phyloP scores from a whole-genome alignment of 192 early-diverging fungal species.

The Spinellus fusiger region DNA sequence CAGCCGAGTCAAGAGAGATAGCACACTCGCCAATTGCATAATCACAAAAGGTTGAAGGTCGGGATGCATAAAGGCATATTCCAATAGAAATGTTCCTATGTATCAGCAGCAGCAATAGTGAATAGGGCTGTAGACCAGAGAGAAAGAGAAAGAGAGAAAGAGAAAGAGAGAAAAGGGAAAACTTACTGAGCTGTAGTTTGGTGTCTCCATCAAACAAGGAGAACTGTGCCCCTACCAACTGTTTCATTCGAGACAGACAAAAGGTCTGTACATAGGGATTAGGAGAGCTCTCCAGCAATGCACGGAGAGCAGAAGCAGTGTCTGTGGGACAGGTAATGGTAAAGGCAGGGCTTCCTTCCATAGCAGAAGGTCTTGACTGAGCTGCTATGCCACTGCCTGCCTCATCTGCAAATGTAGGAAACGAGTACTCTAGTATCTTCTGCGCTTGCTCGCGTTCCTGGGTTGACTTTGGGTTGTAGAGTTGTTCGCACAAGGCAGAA shows the following conservation, averaged over 20 bases:
- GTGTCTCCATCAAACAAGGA: constrained; percentile 22
- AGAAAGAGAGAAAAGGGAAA: constrained; percentile 6
- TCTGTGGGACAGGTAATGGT: constrained; percentile 49
- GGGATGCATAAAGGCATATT: constrained; percentile 52
- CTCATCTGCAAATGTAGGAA: constrained; percentile 76
- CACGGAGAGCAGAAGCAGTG: constrained; percentile 49
- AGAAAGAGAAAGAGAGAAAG: neutral
- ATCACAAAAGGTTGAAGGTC: constrained; percentile 52
- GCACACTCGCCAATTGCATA: constrained; percentile 50
- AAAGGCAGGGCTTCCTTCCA: constrained; percentile 15
- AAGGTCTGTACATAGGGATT: constrained; percentile 69
- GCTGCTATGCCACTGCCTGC: constrained; percentile 27
- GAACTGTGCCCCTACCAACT: constrained; percentile 44
- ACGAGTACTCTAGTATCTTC: constrained; percentile 64
- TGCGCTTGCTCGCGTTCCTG: constrained; percentile 63
- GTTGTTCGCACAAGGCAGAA: constrained; percentile 49
- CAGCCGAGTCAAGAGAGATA: constrained; percentile 58
- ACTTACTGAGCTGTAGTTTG: constrained; percentile 25
- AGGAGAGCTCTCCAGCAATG: constrained; percentile 52
- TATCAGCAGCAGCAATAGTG: constrained; percentile 1
- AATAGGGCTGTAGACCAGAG: constrained; percentile 3
- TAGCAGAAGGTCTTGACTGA: constrained; percentile 29
- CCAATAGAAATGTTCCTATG: constrained; percentile 56
- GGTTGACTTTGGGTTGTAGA: constrained; percentile 52
- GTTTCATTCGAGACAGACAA: constrained; percentile 50